Evolutionary conservation across 805 yeast species (phyloP).

Genomic region (Kuraishia hungarica): DNA sequence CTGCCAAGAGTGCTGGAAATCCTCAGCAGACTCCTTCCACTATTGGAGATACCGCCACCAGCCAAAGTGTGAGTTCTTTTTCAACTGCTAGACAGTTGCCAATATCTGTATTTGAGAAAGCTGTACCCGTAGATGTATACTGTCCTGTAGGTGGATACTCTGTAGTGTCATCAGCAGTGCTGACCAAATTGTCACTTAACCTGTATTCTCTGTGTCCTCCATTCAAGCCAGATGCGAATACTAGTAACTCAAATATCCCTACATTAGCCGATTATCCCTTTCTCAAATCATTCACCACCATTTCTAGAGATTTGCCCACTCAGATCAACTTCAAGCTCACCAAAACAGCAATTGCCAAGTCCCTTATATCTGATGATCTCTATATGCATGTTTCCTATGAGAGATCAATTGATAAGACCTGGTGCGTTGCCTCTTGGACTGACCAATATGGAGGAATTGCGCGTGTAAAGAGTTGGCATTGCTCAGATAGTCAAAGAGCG

Average conservation of each 20-base stretch:
- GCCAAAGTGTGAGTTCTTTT: neutral
- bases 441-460: constrained; percentile 71
- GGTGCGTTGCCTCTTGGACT: constrained; percentile 87
- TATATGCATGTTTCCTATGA: constrained; percentile 83
- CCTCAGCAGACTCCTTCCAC: neutral
- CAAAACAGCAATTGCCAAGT: constrained; percentile 23
- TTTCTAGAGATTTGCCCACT: constrained; percentile 33
- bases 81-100: neutral
- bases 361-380: constrained; percentile 54
- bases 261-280: constrained; percentile 12
- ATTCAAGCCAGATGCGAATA: neutral
- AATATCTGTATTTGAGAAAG: constrained; percentile 21
- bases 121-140: constrained; percentile 30
- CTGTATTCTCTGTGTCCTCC: constrained; percentile 51
- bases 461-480: constrained; percentile 58
- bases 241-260: neutral
- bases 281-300: constrained; percentile 21
- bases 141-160: constrained; percentile 25
- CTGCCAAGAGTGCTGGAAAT: neutral
- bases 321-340: constrained; percentile 35
- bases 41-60: neutral
- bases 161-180: constrained; percentile 23
- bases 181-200: constrained; percentile 38
- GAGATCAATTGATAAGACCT: constrained; percentile 67
- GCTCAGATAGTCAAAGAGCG: constrained; percentile 10